phyloP scores from a whole-genome alignment of 2,329 filamentous ascomycete genomes.

The Calycina herbarum region DNA sequence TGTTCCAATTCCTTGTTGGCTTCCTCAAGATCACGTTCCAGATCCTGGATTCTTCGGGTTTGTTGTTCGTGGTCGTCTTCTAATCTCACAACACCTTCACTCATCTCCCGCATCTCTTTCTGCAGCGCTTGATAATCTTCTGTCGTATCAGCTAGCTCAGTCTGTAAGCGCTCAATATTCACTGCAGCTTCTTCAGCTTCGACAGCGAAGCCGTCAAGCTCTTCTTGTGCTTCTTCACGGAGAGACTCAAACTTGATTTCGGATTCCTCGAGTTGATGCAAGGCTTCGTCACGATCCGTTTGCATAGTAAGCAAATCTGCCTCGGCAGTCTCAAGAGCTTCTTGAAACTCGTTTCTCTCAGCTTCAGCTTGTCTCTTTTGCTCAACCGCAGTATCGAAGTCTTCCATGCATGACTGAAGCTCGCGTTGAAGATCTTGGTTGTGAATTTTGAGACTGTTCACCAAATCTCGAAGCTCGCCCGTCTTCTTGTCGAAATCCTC shows the following conservation, averaged over 20 bases:
- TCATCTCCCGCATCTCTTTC: slow-evolving; percentile 89
- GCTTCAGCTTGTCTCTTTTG: slow-evolving; percentile 62
- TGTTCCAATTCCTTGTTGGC: slow-evolving; percentile 85
- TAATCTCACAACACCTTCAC: slow-evolving; percentile 78
- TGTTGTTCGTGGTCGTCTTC: slow-evolving; percentile 88
- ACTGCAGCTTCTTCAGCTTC: slow-evolving; percentile 72
- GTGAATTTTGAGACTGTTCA: slow-evolving; percentile 82
- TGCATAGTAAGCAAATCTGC: slow-evolving; percentile 79
- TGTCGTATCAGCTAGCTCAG: slow-evolving; percentile 71
- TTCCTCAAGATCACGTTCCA: slow-evolving; percentile 80
- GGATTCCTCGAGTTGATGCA: slow-evolving; percentile 61
- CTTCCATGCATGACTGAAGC: slow-evolving; percentile 74
- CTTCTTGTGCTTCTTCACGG: slow-evolving; percentile 63
- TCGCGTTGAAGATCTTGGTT: slow-evolving; percentile 87
- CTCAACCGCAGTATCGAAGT: slow-evolving; percentile 73
- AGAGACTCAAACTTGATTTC: slow-evolving; percentile 62
- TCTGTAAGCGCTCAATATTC: slow-evolving; percentile 68
- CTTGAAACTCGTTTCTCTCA: slow-evolving; percentile 64
- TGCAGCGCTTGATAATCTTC: slow-evolving; percentile 93
- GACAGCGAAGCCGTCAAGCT: slow-evolving; percentile 65
- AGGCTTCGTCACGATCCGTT: slow-evolving; percentile 80
- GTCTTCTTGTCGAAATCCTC: slow-evolving; percentile 85
- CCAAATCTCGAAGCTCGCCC: slow-evolving; percentile 79
- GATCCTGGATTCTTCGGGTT: slow-evolving; percentile 72
- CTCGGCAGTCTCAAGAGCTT: slow-evolving; percentile 76